These are phyloP conservation scores for Myriosclerotinia duriaeana DNA, from an alignment of 2,329 filamentous ascomycete genomes.

Conservation along the genomic window DNA sequence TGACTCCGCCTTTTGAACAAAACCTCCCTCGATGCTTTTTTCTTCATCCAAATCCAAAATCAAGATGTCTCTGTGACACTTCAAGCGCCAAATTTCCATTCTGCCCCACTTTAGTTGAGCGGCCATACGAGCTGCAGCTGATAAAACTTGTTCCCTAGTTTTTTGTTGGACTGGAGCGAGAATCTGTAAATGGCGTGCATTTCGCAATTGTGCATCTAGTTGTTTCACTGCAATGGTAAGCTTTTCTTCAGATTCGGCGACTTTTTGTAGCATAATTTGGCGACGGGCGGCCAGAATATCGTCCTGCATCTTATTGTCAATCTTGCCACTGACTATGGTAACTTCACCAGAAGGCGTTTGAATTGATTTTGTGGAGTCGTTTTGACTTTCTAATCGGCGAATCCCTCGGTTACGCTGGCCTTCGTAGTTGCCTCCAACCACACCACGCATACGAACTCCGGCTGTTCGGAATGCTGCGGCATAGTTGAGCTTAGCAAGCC, in stretches of 20 bases:
- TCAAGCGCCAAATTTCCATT: constrained; percentile 88
- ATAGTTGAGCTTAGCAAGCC: constrained; percentile 94
- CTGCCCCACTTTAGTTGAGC: constrained; percentile 92
- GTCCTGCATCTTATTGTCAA: constrained; percentile 78
- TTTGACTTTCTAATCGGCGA: constrained; percentile 59
- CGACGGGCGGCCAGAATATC: constrained; percentile 82
- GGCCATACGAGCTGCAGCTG: constrained; percentile 78
- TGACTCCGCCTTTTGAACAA: constrained; percentile 25
- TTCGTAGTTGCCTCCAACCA: constrained; percentile 81
- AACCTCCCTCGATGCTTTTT: constrained; percentile 35
- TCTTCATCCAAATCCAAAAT: constrained; percentile 84
- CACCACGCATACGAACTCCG: constrained; percentile 84
- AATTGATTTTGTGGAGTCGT: constrained; percentile 56
- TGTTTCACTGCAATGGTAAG: constrained; percentile 71
- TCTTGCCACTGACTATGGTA: constrained; percentile 68
- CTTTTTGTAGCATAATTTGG: constrained; percentile 79
- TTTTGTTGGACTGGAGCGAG: constrained; percentile 89
- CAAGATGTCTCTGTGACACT: constrained; percentile 86
- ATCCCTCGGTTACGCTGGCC: constrained; percentile 74
- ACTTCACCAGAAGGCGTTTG: constrained; percentile 73
- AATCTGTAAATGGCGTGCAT: constrained; percentile 85
- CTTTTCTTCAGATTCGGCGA: constrained; percentile 78
- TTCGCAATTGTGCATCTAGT: constrained; percentile 79
- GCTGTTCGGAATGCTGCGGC: constrained; percentile 91
- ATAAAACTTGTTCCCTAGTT: constrained; percentile 81